phyloP scores from a whole-genome alignment of 2,329 filamentous ascomycete genomes.

The Penicillium sp. region DNA sequence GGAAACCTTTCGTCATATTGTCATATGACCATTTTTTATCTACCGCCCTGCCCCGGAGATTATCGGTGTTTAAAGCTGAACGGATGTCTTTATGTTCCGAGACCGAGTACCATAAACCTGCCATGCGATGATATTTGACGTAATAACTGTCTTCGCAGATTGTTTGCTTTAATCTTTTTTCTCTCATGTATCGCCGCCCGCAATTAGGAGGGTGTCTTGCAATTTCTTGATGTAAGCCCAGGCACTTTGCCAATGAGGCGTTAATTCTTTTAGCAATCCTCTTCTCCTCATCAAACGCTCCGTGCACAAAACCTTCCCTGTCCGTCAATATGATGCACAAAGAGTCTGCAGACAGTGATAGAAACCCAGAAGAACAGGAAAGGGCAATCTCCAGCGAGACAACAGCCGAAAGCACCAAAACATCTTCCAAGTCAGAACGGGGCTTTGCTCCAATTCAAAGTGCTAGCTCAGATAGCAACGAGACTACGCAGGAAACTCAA shows the following conservation, averaged over 20 bases:
- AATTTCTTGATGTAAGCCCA: not conserved
- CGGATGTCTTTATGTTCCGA: conserved; percentile 14
- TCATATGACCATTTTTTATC: not conserved
- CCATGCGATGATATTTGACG: conserved; percentile 20
- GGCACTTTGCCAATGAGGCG: not conserved
- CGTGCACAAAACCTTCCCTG: not conserved
- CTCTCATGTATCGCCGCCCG: not conserved
- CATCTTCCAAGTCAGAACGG: conserved; percentile 4
- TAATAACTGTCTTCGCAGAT: conserved; percentile 11
- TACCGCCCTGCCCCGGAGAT: not conserved
- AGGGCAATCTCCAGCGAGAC: not conserved
- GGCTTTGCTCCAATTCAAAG: conserved; percentile 18
- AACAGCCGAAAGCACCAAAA: not conserved
- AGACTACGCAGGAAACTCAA: not conserved
- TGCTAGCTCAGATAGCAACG: conserved; percentile 3
- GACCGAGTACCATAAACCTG: conserved; percentile 7
- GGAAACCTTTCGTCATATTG: not conserved
- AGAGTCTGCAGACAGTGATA: not conserved
- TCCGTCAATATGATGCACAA: conserved; percentile 3
- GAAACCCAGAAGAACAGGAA: not conserved
- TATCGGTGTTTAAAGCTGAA: conserved; percentile 3
- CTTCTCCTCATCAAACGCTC: not conserved
- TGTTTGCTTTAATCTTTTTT: not conserved
- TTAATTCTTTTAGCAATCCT: not conserved
- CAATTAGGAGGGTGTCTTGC: not conserved